These are phyloP conservation scores for Smittium culicis DNA, from an alignment of 371 early-diverging fungal genomes.

Conservation along the genomic window DNA sequence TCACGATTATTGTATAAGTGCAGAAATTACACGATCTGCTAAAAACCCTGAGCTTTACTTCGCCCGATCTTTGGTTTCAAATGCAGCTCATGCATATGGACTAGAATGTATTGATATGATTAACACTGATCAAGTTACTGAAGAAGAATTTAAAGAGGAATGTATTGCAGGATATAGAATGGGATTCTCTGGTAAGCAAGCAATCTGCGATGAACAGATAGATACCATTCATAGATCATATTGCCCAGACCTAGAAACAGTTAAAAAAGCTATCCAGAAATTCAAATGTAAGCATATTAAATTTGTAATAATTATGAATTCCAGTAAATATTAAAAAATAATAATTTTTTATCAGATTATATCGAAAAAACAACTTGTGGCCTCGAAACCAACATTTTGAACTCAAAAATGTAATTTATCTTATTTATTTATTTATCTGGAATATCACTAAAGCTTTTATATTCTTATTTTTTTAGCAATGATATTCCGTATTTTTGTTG, in stretches of 20 bases:
- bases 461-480: too few relatives aligned
- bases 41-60: slow-evolving; percentile 58
- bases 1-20: slow-evolving; percentile 83
- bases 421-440: too few relatives aligned
- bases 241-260: background rate
- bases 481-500: too few relatives aligned
- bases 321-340: too few relatives aligned
- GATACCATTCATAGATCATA: background rate
- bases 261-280: background rate
- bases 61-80: slow-evolving; percentile 65
- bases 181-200: slow-evolving; percentile 77
- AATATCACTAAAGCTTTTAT: too few relatives aligned
- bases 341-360: too few relatives aligned
- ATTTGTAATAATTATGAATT: too few relatives aligned
- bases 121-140: slow-evolving; percentile 54
- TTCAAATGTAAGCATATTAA: background rate
- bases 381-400: too few relatives aligned
- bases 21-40: slow-evolving; percentile 57
- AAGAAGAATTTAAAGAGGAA: slow-evolving; percentile 53
- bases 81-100: slow-evolving; percentile 66
- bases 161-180: slow-evolving; percentile 69
- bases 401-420: too few relatives aligned
- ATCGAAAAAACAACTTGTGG: too few relatives aligned
- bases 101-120: slow-evolving; percentile 83
- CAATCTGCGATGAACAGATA: background rate